phyloP scores from a whole-genome alignment of 257 asterid genomes.

The Salvia hispanica region DNA sequence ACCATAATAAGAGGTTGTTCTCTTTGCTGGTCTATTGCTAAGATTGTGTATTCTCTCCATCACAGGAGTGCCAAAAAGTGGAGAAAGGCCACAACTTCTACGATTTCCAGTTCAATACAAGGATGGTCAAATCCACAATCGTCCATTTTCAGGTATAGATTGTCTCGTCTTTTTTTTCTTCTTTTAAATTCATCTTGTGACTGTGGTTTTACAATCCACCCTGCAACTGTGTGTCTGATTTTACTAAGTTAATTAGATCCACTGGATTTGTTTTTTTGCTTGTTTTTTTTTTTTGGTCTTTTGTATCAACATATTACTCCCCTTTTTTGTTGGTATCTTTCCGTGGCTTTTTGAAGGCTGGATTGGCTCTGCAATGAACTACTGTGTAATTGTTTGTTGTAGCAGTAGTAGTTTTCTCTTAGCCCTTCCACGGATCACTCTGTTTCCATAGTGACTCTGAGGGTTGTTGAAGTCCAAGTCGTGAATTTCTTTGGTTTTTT shows the following conservation, averaged over 20 bases:
- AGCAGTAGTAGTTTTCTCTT: conserved; percentile 6
- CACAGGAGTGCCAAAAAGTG: conserved; percentile 78
- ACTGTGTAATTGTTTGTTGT: not conserved
- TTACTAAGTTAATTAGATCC: conserved; percentile 3
- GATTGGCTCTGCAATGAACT: not conserved
- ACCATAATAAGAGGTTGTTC: not conserved
- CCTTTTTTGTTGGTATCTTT: not conserved
- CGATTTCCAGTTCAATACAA: conserved; percentile 87
- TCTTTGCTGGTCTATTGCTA: conserved; percentile 15
- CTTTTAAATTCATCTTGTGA: not conserved
- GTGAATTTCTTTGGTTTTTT: not conserved
- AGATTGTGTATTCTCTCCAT: conserved; percentile 19
- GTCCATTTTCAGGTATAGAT: conserved; percentile 93
- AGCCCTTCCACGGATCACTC: not conserved
- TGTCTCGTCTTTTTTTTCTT: conserved; percentile 24
- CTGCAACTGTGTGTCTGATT: not conserved
- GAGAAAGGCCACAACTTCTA: conserved; percentile 68
- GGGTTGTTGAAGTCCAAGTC: not conserved
- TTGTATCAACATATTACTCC: not conserved
- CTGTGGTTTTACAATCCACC: not conserved
- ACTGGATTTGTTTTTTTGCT: not conserved
- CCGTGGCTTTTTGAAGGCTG: conserved; percentile 3
- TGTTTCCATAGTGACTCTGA: not conserved
- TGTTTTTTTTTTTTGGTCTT: not conserved
- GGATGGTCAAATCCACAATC: conserved; percentile 87